Base-by-base conservation (phyloP, 345 rosid species). In the Turritis glabra region DNA sequence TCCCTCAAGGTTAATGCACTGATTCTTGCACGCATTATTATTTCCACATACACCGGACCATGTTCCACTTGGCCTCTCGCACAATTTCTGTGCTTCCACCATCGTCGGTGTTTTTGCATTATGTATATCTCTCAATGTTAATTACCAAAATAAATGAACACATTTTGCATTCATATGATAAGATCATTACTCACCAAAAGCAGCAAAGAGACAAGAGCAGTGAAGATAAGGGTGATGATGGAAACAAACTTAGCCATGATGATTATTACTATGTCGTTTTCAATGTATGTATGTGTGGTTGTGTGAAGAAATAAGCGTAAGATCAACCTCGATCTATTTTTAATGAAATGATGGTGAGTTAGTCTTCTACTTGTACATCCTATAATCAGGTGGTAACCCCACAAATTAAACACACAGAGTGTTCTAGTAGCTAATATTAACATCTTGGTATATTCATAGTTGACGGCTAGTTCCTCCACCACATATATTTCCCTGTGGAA, bases 1-100 rank as follows among this genome's bases (percentile, higher is more conserved):
- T 38, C 19, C 7, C 32, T 60, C 65, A 38, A 89, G 81, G 71
- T 41, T 76, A 66, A 91, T 78, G 48, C 65, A 60, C 64, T 59
- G 64, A 3, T 59, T 59, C 18, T 21, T 35, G 46, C 64, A 59
- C 2, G 64, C 47, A 21, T 2, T 22, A 59, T 2, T 19, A 18
- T 37, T 35, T 37, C 27, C 29, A 21, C 64, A 59, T 3, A 59
- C 18, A 21, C 47, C 47, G 13, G 18, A 19, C 46, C 29, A 35
- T 59, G 64, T 35, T 6, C 11, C 10, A 59, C 64, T 59, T 12
- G 2, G 3, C 12, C 0, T 35, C 46, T 21, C 27, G 27, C 64
- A 59, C 7, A 23, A 62, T 37, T 0, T 62, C 52, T 55, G 38
- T 9, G 67, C 52, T 8, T 62, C 37, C 52, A 41, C 52, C 4